phyloP scores from a whole-genome alignment of 108 stramenopile genomes.

The Cyclotella cryptica region DNA sequence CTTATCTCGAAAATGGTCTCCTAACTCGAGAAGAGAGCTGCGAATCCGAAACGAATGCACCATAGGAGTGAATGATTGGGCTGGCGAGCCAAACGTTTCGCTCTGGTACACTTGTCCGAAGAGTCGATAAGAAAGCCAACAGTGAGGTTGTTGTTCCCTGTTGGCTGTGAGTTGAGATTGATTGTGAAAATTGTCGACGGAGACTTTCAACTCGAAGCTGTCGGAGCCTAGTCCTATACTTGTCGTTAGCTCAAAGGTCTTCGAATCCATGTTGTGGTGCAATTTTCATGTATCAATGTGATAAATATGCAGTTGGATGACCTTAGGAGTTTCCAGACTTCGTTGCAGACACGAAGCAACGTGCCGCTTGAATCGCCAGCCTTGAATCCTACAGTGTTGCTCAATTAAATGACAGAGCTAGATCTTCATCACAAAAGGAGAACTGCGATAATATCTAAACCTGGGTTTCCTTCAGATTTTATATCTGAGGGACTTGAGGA shows the following conservation, averaged over 20 bases:
- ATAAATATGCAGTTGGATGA: no score
- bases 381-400: no score
- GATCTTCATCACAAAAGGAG: no score
- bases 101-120: slow-evolving; percentile 42
- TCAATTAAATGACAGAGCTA: no score
- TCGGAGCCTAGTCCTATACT: slow-evolving; percentile 15
- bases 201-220: slow-evolving; percentile 42
- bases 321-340: no score
- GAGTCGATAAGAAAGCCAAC: slow-evolving; percentile 53
- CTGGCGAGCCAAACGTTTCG: slow-evolving; percentile 22
- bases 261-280: background rate
- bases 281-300: background rate
- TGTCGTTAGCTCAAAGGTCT: background rate
- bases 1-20: slow-evolving; percentile 29
- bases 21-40: slow-evolving; percentile 29
- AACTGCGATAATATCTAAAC: no score
- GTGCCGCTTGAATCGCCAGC: no score
- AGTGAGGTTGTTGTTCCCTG: slow-evolving; percentile 5
- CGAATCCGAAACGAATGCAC: slow-evolving; percentile 37
- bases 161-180: background rate
- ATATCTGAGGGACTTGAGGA: no score
- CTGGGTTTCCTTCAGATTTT: no score
- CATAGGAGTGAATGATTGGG: slow-evolving; percentile 18
- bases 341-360: no score
- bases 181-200: slow-evolving; percentile 34